A percentile compares a stretch with the other conserved stretches of the same genome.
These are phyloP conservation scores for Atalantia buxifolia DNA, from an alignment of 345 rosid genomes.

Conservation along the genomic window DNA sequence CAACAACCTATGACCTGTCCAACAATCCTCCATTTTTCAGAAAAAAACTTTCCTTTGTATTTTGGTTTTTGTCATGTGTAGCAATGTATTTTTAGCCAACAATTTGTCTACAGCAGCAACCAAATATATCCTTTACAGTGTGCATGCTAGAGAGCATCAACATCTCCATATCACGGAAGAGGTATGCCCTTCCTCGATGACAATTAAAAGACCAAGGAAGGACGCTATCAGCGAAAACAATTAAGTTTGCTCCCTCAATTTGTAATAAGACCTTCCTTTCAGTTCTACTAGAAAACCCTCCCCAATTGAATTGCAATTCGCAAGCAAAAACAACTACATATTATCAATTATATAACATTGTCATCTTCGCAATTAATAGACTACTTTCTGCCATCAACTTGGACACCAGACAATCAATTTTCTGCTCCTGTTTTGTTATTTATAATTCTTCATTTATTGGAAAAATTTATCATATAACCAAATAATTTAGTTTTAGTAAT, in stretches of 20 bases:
- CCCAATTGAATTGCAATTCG: constrained; percentile 24
- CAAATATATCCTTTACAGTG: constrained; percentile 38
- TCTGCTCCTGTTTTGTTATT: not conserved
- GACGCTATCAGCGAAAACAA: constrained; percentile 20
- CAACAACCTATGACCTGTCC: not conserved
- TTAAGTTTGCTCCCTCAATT: constrained; percentile 30
- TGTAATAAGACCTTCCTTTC: constrained; percentile 18
- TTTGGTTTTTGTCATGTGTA: constrained; percentile 36
- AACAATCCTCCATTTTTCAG: constrained; percentile 37
- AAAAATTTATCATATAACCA: too few relatives aligned
- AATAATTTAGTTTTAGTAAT: too few relatives aligned
- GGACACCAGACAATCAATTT: not conserved
- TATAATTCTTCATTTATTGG: too few relatives aligned
- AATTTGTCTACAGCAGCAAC: constrained; percentile 44
- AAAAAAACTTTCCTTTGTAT: constrained; percentile 48
- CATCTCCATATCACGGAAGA: constrained; percentile 41
- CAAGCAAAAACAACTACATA: not conserved
- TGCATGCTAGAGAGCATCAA: constrained; percentile 40
- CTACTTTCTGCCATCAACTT: not conserved
- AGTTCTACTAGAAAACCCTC: constrained; percentile 36
- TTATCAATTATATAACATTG: not conserved
- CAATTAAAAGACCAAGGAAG: constrained; percentile 36
- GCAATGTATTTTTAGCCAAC: constrained; percentile 47
- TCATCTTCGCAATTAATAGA: not conserved
- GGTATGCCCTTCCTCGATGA: constrained; percentile 38